Conservation (phyloP, 2,329 filamentous ascomycete species). For the Fusarium nisikadoi region DNA sequence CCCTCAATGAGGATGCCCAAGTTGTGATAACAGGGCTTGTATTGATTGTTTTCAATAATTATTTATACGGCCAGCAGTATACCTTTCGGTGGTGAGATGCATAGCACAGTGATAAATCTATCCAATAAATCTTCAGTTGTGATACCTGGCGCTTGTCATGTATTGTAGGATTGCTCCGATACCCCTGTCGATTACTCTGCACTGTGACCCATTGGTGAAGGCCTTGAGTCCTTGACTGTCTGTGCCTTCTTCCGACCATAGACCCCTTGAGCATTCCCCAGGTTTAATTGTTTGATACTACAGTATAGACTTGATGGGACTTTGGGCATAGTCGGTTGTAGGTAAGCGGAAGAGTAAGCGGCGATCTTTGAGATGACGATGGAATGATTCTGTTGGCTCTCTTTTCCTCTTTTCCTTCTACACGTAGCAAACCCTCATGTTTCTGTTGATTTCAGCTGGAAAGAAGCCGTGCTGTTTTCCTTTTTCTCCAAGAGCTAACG, state of each 20-base stretch:
- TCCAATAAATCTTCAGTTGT: conserved; percentile 10
- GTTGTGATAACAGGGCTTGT: background rate
- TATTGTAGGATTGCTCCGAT: conserved; percentile 28
- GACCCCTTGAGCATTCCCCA: conserved; percentile 42
- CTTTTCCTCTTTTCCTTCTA: background rate
- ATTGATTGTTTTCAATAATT: background rate
- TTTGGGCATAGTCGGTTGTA: background rate
- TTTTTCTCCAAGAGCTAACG: background rate
- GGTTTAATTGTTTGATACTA: conserved; percentile 31
- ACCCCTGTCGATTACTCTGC: conserved; percentile 34
- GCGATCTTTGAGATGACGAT: background rate
- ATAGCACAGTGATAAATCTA: background rate
- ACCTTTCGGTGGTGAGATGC: background rate
- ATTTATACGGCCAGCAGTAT: background rate
- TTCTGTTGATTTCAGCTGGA: background rate
- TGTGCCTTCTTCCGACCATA: conserved; percentile 22
- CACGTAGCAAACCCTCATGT: background rate
- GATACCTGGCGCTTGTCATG: conserved; percentile 7
- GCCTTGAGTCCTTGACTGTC: conserved; percentile 11
- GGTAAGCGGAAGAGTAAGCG: conserved; percentile 19
- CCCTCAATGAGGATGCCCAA: background rate
- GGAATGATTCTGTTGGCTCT: background rate
- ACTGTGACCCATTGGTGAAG: conserved; percentile 20
- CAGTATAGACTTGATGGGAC: background rate
- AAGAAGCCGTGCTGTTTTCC: background rate